phyloP scores from a whole-genome alignment of 805 yeast genomes.

The Candida loeiensis region DNA sequence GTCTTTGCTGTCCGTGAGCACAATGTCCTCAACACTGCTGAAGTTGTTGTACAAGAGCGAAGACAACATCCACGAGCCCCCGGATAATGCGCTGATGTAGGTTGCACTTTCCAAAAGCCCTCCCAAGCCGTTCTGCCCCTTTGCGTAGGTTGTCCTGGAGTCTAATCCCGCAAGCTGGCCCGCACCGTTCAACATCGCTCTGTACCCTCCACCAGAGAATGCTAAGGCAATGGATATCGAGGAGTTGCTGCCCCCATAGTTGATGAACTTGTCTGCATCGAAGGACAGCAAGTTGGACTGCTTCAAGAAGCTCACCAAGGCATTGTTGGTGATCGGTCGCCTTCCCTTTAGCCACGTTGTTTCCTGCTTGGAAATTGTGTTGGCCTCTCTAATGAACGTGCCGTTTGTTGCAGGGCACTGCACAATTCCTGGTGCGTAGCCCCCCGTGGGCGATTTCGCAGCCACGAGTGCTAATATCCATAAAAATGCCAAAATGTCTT shows the following conservation, averaged over 20 bases:
- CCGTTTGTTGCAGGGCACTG: constrained; percentile 22
- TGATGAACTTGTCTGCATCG: constrained; percentile 21
- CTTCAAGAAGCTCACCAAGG: constrained; percentile 21
- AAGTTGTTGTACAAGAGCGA: constrained; percentile 67
- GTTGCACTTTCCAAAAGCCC: constrained; percentile 70
- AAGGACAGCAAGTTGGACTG: constrained; percentile 21
- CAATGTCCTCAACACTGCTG: constrained; percentile 63
- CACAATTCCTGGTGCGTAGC: constrained; percentile 29
- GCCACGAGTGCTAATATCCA: constrained; percentile 5
- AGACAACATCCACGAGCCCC: constrained; percentile 81
- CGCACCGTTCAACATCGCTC: constrained; percentile 67
- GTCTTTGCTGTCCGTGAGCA: constrained; percentile 24
- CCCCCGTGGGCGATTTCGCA: constrained; percentile 5
- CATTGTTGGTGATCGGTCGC: constrained; percentile 21
- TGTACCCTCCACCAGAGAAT: constrained; percentile 40
- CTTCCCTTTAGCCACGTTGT: constrained; percentile 23
- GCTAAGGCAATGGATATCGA: constrained; percentile 29
- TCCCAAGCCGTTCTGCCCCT: constrained; percentile 50
- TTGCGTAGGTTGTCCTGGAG: constrained; percentile 57
- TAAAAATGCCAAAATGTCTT: background rate
- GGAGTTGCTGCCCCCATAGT: constrained; percentile 11
- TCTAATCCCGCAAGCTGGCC: constrained; percentile 80
- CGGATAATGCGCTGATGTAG: constrained; percentile 75
- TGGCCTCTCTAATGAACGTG: constrained; percentile 23
- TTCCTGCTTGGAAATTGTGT: constrained; percentile 23